Evolutionary conservation across 441 rosid species (phyloP).

Genomic region (Corymbia calophylla): DNA sequence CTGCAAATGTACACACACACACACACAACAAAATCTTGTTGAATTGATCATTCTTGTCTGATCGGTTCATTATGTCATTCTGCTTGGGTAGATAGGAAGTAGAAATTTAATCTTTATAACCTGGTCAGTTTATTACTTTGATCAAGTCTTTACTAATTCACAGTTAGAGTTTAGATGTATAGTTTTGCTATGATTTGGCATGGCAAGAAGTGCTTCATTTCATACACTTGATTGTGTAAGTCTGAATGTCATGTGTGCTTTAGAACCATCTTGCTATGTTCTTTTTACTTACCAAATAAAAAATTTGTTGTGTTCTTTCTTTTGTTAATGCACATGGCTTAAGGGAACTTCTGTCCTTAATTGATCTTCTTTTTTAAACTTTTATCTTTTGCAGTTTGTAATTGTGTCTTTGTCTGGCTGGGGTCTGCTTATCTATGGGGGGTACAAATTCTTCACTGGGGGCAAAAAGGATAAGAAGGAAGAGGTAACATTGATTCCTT

Average conservation of each 20-base stretch:
- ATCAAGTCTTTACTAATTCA: not conserved
- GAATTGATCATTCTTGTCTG: not conserved
- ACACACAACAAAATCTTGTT: not conserved
- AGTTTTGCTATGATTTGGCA: not conserved
- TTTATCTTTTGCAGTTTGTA: conserved; percentile 58
- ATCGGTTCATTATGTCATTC: not conserved
- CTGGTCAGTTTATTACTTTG: not conserved
- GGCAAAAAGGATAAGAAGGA: conserved; percentile 50
- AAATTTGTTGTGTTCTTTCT: conserved; percentile 1
- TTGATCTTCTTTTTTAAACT: not conserved
- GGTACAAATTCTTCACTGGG: conserved; percentile 55
- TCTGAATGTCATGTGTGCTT: not conserved
- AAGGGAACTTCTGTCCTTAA: not conserved
- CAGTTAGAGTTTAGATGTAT: not conserved
- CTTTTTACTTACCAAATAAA: not conserved
- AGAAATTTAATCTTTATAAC: not conserved
- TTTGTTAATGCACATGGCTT: not conserved
- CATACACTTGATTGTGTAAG: not conserved
- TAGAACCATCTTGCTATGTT: not conserved
- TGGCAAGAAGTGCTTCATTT: not conserved
- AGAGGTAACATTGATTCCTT: conserved; percentile 38
- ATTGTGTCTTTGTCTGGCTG: conserved; percentile 79
- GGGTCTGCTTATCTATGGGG: conserved; percentile 61
- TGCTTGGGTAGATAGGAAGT: not conserved
- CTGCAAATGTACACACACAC: not conserved